Evolutionary conservation across 2,329 filamentous ascomycete genomes (phyloP).

Genomic region (Talaromyces sp.): DNA sequence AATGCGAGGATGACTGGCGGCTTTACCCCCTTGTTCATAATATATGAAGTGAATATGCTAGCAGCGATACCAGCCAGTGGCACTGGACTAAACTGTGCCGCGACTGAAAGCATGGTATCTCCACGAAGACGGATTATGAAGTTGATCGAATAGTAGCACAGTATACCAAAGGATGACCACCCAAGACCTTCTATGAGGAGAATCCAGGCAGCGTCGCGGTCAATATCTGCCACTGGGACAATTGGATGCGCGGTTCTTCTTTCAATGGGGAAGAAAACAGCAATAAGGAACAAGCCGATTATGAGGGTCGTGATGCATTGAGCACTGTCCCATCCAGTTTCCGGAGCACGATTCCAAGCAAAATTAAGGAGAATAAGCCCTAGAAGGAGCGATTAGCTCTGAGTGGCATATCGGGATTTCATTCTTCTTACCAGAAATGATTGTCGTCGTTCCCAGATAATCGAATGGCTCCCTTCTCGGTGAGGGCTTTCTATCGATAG

Average conservation of each 20-base stretch:
- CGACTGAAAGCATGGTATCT: constrained; percentile 29
- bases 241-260: constrained; percentile 53
- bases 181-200: constrained; percentile 45
- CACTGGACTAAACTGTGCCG: constrained; percentile 35
- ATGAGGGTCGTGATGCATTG: constrained; percentile 61
- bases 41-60: too few species aligned
- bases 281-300: constrained; percentile 56
- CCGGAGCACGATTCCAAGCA: constrained; percentile 66
- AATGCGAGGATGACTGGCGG: constrained; percentile 28
- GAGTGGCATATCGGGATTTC: too few species aligned
- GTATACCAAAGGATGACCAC: constrained; percentile 47
- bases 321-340: constrained; percentile 59
- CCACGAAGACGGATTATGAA: constrained; percentile 30
- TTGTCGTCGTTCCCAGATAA: too few species aligned
- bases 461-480: too few species aligned
- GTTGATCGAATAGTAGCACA: constrained; percentile 45
- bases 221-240: constrained; percentile 56
- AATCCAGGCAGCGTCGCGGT: constrained; percentile 35
- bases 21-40: too few species aligned
- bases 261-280: constrained; percentile 59
- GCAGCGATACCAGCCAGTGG: too few species aligned
- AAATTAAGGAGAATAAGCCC: constrained; percentile 68
- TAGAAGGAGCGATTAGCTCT: too few species aligned
- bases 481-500: too few species aligned
- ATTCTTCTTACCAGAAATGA: too few species aligned